Evolutionary conservation across 305 asterid species (phyloP).

Genomic region (Stenogyne calaminthoides): DNA sequence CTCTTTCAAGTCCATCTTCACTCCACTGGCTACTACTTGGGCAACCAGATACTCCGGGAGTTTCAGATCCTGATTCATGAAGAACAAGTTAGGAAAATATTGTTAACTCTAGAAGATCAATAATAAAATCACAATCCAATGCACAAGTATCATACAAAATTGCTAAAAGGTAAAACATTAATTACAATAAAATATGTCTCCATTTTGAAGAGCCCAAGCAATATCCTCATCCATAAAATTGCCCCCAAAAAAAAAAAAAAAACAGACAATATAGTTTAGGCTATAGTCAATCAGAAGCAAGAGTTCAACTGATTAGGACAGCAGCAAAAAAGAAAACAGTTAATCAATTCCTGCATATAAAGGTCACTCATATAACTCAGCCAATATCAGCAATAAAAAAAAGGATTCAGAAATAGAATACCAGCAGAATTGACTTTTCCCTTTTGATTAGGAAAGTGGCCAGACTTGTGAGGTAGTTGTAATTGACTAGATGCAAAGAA

Average conservation of each 20-base stretch:
- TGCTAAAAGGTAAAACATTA: conserved; percentile 13
- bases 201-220: conserved; percentile 10
- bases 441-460: conserved; percentile 38
- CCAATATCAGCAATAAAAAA: conserved; percentile 27
- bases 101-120: conserved; percentile 27
- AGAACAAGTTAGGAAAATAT: conserved; percentile 21
- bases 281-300: not conserved
- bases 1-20: conserved; percentile 89
- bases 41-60: conserved; percentile 51
- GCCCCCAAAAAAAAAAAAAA: not conserved
- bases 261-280: conserved; percentile 2
- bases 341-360: conserved; percentile 1
- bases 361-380: conserved; percentile 14
- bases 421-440: conserved; percentile 63
- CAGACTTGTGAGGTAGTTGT: conserved; percentile 42
- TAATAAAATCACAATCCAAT: conserved; percentile 20
- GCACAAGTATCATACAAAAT: conserved; percentile 27
- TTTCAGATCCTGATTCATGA: conserved; percentile 50
- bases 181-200: not conserved
- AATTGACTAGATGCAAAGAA: conserved; percentile 58
- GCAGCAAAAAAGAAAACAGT: not conserved
- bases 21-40: conserved; percentile 73
- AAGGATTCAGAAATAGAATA: conserved; percentile 40
- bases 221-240: conserved; percentile 4
- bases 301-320: conserved; percentile 2